Evolutionary conservation across 2,329 filamentous ascomycete genomes (phyloP).

Genomic region (Ophiostoma tasmaniense): DNA sequence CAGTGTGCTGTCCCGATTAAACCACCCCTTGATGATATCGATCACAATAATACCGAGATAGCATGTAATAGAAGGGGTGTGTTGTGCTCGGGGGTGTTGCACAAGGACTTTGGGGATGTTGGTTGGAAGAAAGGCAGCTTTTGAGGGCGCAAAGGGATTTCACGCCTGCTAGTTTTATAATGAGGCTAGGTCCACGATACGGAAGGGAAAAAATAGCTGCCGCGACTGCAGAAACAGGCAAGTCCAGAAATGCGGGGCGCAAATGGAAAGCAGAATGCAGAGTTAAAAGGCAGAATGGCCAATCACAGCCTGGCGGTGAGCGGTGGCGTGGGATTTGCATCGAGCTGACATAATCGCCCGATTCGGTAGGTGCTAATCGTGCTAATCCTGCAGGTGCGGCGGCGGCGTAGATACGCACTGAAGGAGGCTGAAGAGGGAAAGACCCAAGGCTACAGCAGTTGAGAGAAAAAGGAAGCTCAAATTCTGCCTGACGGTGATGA

Average conservation of each 20-base stretch:
- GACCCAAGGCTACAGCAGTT: neutral
- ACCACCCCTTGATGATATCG: slow-evolving; percentile 12
- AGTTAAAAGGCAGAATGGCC: neutral
- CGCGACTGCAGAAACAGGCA: neutral
- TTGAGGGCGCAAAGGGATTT: slow-evolving; percentile 10
- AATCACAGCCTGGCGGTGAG: neutral
- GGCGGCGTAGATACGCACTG: neutral
- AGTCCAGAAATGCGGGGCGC: neutral
- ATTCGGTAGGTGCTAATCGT: slow-evolving; percentile 7
- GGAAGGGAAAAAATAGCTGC: slow-evolving; percentile 15
- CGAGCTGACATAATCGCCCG: neutral
- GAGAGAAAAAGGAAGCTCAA: neutral
- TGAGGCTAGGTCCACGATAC: slow-evolving; percentile 5
- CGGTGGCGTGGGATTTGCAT: neutral
- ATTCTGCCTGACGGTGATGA: neutral
- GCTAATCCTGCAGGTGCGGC: neutral
- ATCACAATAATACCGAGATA: slow-evolving; percentile 7
- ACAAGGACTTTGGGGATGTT: neutral
- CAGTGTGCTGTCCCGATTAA: slow-evolving; percentile 8
- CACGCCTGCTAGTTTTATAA: neutral
- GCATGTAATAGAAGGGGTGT: slow-evolving; percentile 2
- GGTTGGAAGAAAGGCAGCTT: neutral
- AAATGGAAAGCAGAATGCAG: too few relatives aligned
- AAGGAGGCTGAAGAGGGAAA: neutral
- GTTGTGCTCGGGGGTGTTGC: neutral